phyloP scores from a whole-genome alignment of 345 rosid species.

The Gossypium arboreum region DNA sequence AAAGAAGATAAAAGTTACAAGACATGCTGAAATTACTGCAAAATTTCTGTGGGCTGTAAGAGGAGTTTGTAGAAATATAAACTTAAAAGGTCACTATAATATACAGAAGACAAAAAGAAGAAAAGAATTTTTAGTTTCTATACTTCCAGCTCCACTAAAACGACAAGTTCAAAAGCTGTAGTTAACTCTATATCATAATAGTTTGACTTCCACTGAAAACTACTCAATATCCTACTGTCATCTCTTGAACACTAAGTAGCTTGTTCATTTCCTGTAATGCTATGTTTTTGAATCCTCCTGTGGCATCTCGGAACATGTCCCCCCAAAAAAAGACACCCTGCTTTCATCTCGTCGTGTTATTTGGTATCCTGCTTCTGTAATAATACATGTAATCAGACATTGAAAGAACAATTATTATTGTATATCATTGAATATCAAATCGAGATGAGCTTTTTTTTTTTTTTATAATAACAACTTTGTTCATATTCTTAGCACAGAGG shows the following conservation, averaged over 20 bases:
- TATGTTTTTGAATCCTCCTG: neutral
- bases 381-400: constrained; percentile 5
- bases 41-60: neutral
- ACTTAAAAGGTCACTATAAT: neutral
- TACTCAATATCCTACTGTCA: neutral
- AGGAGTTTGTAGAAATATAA: neutral
- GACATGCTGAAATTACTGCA: neutral
- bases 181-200: neutral
- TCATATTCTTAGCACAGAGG: too few relatives aligned
- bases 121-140: neutral
- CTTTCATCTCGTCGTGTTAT: neutral
- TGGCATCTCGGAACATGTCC: neutral
- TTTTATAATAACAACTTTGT: too few relatives aligned
- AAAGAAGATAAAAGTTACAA: neutral
- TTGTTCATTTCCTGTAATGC: constrained; percentile 12
- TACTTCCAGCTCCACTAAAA: constrained; percentile 2
- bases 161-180: constrained; percentile 1
- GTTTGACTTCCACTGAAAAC: neutral
- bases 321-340: neutral
- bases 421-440: neutral
- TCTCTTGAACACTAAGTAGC: neutral
- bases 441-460: too few relatives aligned
- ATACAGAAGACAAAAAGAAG: neutral
- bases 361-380: constrained; percentile 6
- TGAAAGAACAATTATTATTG: neutral